A percentile compares a stretch with the other conserved stretches of the same genome.
Conservation (phyloP, 2,329 filamentous ascomycete genomes). For the Penicillium sp. region DNA sequence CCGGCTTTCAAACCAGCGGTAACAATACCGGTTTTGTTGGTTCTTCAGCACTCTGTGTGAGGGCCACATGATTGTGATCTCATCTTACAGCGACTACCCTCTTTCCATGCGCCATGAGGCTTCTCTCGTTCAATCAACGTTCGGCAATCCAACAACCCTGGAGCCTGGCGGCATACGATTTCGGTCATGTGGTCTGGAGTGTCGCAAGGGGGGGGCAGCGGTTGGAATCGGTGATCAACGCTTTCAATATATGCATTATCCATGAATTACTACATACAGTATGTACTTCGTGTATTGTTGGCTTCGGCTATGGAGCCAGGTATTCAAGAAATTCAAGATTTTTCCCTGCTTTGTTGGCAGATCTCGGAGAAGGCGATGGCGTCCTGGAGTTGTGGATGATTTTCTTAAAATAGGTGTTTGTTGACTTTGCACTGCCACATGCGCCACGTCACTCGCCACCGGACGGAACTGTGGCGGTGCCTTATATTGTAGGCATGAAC, state of each 20-base stretch:
- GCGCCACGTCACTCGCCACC: slow-evolving; percentile 20
- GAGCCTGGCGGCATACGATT: slow-evolving; percentile 25
- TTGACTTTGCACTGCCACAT: slow-evolving; percentile 9
- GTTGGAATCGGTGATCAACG: slow-evolving; percentile 1
- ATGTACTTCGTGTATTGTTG: neutral
- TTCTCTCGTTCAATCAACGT: slow-evolving; percentile 15
- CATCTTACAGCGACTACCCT: slow-evolving; percentile 13
- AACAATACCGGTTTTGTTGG: slow-evolving; percentile 11
- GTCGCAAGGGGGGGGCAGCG: slow-evolving; percentile 1
- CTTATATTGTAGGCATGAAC: slow-evolving; percentile 1
- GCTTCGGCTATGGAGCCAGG: neutral
- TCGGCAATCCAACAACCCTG: slow-evolving; percentile 12
- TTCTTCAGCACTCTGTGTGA: slow-evolving; percentile 4
- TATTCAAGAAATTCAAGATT: neutral
- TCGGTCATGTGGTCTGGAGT: slow-evolving; percentile 24
- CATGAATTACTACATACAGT: neutral
- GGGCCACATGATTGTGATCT: slow-evolving; percentile 15
- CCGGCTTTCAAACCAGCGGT: slow-evolving; percentile 6
- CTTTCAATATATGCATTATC: neutral
- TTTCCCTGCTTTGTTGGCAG: slow-evolving; percentile 1
- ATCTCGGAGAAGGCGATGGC: slow-evolving; percentile 1
- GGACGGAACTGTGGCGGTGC: slow-evolving; percentile 5
- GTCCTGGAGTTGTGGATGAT: neutral
- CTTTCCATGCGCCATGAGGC: slow-evolving; percentile 8
- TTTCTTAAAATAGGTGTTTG: slow-evolving; percentile 14